phyloP scores from a whole-genome alignment of 2,329 filamentous ascomycete genomes.

The Eutypella sp. region DNA sequence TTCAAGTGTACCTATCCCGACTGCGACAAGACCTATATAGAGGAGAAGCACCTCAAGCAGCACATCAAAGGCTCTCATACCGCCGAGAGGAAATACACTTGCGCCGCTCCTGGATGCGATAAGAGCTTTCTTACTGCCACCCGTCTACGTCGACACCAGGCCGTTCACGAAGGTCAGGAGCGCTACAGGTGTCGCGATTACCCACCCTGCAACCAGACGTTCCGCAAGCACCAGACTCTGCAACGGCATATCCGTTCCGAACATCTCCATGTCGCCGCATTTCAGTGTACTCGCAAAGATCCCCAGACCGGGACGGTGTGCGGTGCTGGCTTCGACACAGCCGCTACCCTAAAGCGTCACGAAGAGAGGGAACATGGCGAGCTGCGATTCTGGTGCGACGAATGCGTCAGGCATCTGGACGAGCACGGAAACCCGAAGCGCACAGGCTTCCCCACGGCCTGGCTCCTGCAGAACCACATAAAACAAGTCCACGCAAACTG shows the following conservation, averaged over 20 bases:
- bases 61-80: slow-evolving; percentile 81
- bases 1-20: slow-evolving; percentile 65
- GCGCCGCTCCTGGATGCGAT: slow-evolving; percentile 65
- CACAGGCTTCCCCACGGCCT: slow-evolving; percentile 66
- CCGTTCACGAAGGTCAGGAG: slow-evolving; percentile 74
- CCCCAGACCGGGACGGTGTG: slow-evolving; percentile 40
- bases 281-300: slow-evolving; percentile 55
- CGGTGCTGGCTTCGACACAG: slow-evolving; percentile 65
- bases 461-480: slow-evolving; percentile 69
- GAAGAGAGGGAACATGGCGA: slow-evolving; percentile 64
- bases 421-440: slow-evolving; percentile 35
- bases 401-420: slow-evolving; percentile 51
- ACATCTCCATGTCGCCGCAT: slow-evolving; percentile 69
- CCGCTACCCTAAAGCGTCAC: slow-evolving; percentile 67
- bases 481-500: slow-evolving; percentile 70
- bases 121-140: slow-evolving; percentile 81
- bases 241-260: slow-evolving; percentile 74
- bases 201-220: slow-evolving; percentile 67
- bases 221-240: slow-evolving; percentile 82
- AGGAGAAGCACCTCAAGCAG: slow-evolving; percentile 79
- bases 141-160: slow-evolving; percentile 68
- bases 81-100: slow-evolving; percentile 63
- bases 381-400: slow-evolving; percentile 69
- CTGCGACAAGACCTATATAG: slow-evolving; percentile 81
- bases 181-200: slow-evolving; percentile 69